Conservation (phyloP, 1,139 yeast genomes). For the Suhomyces chickasaworum region DNA sequence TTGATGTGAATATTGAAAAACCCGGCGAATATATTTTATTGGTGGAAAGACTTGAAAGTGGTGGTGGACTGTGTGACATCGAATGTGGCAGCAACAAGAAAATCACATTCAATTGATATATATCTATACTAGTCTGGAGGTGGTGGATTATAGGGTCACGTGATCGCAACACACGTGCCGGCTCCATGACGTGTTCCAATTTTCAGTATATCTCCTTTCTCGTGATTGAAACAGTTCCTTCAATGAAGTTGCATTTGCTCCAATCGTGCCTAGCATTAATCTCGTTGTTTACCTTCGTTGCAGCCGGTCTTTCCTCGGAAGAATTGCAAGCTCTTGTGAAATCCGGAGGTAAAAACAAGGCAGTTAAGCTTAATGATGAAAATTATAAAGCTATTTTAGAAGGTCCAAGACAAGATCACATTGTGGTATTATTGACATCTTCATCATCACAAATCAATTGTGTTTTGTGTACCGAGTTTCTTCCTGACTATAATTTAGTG, state of each 20-base stretch:
- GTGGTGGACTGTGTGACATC: conserved; percentile 41
- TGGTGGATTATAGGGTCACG: too few species aligned
- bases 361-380: conserved; percentile 52
- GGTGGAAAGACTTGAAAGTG: conserved; percentile 53
- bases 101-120: neutral
- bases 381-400: conserved; percentile 60
- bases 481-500: conserved; percentile 60
- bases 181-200: conserved; percentile 12
- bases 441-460: conserved; percentile 75
- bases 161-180: neutral
- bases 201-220: conserved; percentile 2
- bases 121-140: too few species aligned
- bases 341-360: conserved; percentile 24
- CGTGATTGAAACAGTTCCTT: neutral
- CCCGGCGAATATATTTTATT: conserved; percentile 42
- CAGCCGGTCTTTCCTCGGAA: conserved; percentile 33
- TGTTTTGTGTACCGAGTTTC: conserved; percentile 67
- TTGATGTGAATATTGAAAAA: conserved; percentile 32
- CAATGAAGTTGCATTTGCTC: conserved; percentile 14
- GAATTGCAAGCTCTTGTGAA: conserved; percentile 28
- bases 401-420: conserved; percentile 71
- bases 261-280: conserved; percentile 16
- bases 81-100: conserved; percentile 35
- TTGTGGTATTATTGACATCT: conserved; percentile 73
- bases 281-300: conserved; percentile 12